phyloP scores from a whole-genome alignment of 2,329 filamentous ascomycete species.

The Hypomyces rosellus region DNA sequence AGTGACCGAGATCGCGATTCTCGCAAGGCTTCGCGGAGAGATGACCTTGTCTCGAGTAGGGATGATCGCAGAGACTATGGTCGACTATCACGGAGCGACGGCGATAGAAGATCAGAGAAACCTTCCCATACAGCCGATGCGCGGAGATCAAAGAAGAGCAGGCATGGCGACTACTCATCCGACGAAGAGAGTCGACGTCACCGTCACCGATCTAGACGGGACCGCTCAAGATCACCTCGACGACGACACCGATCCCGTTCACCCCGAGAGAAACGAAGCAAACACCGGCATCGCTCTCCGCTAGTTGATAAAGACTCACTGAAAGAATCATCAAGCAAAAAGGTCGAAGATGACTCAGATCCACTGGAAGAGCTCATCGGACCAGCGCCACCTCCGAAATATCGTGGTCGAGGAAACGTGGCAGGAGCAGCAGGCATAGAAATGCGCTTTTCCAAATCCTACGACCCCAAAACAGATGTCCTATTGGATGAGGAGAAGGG shows the following conservation, averaged over 20 bases:
- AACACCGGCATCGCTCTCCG: slow-evolving; percentile 28
- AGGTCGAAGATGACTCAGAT: slow-evolving; percentile 47
- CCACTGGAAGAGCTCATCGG: slow-evolving; percentile 72
- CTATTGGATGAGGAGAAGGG: slow-evolving; percentile 30
- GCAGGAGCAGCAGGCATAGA: slow-evolving; percentile 64
- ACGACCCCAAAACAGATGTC: slow-evolving; percentile 53
- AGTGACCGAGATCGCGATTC: slow-evolving; percentile 1
- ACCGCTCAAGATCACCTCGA: slow-evolving; percentile 21
- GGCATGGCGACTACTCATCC: background rate
- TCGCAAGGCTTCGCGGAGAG: slow-evolving; percentile 9
- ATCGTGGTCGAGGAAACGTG: slow-evolving; percentile 64
- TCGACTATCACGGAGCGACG: slow-evolving; percentile 18
- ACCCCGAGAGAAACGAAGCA: slow-evolving; percentile 23
- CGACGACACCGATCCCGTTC: slow-evolving; percentile 25
- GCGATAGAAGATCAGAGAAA: slow-evolving; percentile 1
- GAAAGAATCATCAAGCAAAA: slow-evolving; percentile 2
- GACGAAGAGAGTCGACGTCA: slow-evolving; percentile 1
- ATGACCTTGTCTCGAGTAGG: slow-evolving; percentile 14
- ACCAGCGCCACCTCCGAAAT: slow-evolving; percentile 52
- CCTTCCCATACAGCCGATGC: slow-evolving; percentile 14
- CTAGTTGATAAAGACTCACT: slow-evolving; percentile 4
- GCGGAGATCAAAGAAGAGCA: slow-evolving; percentile 12
- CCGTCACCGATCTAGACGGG: slow-evolving; percentile 13
- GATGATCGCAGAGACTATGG: slow-evolving; percentile 16
- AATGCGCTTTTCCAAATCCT: slow-evolving; percentile 65